Conservation (phyloP, 2,329 filamentous ascomycete genomes). For the Fusarium sp. region DNA sequence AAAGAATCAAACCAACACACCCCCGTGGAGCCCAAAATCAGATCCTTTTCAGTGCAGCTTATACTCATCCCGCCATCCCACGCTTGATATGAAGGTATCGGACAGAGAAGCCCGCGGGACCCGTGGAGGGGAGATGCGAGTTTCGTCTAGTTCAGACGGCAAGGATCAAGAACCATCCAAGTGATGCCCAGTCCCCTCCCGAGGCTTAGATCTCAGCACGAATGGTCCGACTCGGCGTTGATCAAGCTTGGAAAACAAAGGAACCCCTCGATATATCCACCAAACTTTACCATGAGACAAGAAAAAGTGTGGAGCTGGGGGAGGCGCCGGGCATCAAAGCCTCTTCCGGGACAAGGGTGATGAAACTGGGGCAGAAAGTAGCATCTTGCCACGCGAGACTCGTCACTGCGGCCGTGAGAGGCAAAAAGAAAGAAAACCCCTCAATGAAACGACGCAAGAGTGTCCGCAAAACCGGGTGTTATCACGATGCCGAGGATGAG, state of each 20-base stretch:
- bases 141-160: slow-evolving; percentile 24
- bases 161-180: neutral
- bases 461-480: slow-evolving; percentile 1
- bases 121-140: slow-evolving; percentile 7
- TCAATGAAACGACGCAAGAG: neutral
- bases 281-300: slow-evolving; percentile 2
- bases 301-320: neutral
- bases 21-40: neutral
- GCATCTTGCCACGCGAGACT: neutral
- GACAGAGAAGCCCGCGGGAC: neutral
- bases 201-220: neutral
- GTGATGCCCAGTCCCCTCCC: neutral
- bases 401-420: neutral
- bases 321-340: neutral
- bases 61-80: slow-evolving; percentile 3
- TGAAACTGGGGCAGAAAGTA: neutral
- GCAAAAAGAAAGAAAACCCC: neutral
- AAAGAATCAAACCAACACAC: slow-evolving; percentile 27
- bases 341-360: slow-evolving; percentile 5
- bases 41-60: slow-evolving; percentile 14
- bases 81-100: neutral
- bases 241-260: neutral
- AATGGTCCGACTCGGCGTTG: neutral
- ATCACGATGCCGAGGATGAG: slow-evolving; percentile 20
- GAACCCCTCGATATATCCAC: neutral